Evolutionary conservation across 306 rosid genomes (phyloP), one percentile per base, ranked within the genome.

Genomic region (Castanea crenata): DNA sequence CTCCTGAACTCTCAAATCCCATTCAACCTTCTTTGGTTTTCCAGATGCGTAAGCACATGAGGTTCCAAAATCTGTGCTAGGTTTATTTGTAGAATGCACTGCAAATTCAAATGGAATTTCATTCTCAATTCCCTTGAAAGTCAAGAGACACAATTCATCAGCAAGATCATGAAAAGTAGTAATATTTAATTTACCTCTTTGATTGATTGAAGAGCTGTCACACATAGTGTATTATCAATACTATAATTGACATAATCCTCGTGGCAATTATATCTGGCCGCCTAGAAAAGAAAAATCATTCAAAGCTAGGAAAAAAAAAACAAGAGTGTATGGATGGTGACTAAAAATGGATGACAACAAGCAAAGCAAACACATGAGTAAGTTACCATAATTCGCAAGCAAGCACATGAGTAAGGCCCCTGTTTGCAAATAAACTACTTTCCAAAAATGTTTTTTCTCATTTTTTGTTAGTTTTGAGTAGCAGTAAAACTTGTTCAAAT

Each of bases 61-160:
- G 81, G 81, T 56, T 78, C 81, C 75, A 78, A 70, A 15, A 78
- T 78, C 56, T 78, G 81, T 18, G 69, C 64, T 4, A 78, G 75
- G 51, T 78, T 78, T 55, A 78, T 78, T 78, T 69, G 81, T 38
- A 78, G 75, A 56, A 78, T 76, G 25, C 81, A 78, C 81, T 69
- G 81, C 21, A 56, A 57, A 38, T 20, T 64, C 5, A 0, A 46
- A 69, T n/a, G 10, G 23, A 77, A 9, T 16, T 32, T 15, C 16
- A 65, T 7, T 65, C 8, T 18, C 10, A 65, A 32, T 31, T 23
- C 27, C 72, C 7, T 68, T 10, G 0, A 35, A 46, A 68, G 35
- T 38, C 3, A 19, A 34, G 8, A 25, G 27, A 55, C 2, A 20
- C 3, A 27, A 3, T 16, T 10, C 55, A 78, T 69, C 1, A 69